Percentiles rank a stretch among this genome's conserved stretches.
phyloP scores from a whole-genome alignment of 805 yeast species.

The Cyberlindnera mrakii region DNA sequence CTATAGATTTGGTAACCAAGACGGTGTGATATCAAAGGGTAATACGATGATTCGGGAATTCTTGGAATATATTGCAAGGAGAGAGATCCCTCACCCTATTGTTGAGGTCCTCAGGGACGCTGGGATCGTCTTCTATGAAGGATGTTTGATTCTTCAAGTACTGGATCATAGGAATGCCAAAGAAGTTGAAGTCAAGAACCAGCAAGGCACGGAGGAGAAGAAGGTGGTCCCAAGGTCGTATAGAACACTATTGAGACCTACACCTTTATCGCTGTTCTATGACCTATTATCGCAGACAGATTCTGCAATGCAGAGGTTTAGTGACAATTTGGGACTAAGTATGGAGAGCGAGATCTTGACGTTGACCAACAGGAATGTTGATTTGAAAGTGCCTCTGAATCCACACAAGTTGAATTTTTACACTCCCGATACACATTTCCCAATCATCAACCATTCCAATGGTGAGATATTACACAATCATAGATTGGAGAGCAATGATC shows the following conservation, averaged over 20 bases:
- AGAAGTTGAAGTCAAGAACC: conserved; percentile 10
- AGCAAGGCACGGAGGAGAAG: conserved; percentile 8
- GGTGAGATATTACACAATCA: conserved; percentile 30
- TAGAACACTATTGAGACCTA: conserved; percentile 73
- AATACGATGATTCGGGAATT: conserved; percentile 77
- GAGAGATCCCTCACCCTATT: conserved; percentile 83
- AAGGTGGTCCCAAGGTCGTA: conserved; percentile 53
- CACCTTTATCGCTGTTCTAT: conserved; percentile 74
- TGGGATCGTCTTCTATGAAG: conserved; percentile 79
- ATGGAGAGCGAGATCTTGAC: conserved; percentile 87
- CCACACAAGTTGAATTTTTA: conserved; percentile 45
- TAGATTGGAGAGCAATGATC: conserved; percentile 34
- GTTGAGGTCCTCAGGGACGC: conserved; percentile 87
- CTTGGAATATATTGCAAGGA: conserved; percentile 69
- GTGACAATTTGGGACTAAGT: conserved; percentile 70
- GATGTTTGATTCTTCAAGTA: conserved; percentile 81
- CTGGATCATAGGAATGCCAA: conserved; percentile 67
- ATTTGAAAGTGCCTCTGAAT: conserved; percentile 66
- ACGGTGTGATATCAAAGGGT: conserved; percentile 76
- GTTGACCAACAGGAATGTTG: conserved; percentile 70
- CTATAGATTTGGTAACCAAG: conserved; percentile 86
- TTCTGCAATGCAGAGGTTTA: conserved; percentile 56
- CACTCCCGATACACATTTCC: conserved; percentile 43
- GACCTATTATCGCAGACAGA: conserved; percentile 85
- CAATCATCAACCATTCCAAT: conserved; percentile 29